Base-by-base conservation (phyloP, 2,329 filamentous ascomycete genomes). In the Aureobasidium namibiae region DNA sequence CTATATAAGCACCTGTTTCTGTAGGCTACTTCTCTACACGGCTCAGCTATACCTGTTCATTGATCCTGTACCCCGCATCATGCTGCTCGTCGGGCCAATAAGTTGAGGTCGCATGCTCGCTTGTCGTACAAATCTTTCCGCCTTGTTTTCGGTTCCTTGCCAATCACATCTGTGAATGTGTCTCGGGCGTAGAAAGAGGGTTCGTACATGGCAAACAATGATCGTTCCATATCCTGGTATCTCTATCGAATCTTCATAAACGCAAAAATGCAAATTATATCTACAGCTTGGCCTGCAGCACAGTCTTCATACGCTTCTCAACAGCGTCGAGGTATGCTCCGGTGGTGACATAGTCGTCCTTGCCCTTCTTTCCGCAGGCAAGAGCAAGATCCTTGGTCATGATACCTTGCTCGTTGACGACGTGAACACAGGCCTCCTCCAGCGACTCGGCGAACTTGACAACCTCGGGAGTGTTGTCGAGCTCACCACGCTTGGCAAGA, bases 381-480 rank as follows among this genome's bases (percentile, higher is more conserved):
- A 97, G 83, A n/a, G 94, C 94, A 68, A 99, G 78, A 76, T 99
- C 94, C 85, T 99, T 99, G 75, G 94, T 99, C 94, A 97, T 99
- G 79, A 97, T 88, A 63, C 89, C 89, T 72, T 97, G 92, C 61
- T 89, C 75, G 73, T 97, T 89, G 66, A 99, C 94, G 26, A 92
- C 92, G 74, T 97, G 91, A 61, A 96, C 81, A 74, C 94, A 96
- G 38, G 94, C 94, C 75, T 89, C 82, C 82, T 99, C 94, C 59
- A 99, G 83, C 70, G 82, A 84, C 80, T 97, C 89, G 61, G 92
- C 94, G 70, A 96, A 99, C 53, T 89, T 83, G 61, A 96, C 85
- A 29, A 99, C 81, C 66, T 96, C 92, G 31, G 92, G 92, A n/a
- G 91, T 96, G 56, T 84, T 79, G 76, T 99, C 94, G 65, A 99